These are phyloP conservation scores for Umbilicus rupestris DNA, from an alignment of 164 flowering plant species.

Conservation along the genomic window DNA sequence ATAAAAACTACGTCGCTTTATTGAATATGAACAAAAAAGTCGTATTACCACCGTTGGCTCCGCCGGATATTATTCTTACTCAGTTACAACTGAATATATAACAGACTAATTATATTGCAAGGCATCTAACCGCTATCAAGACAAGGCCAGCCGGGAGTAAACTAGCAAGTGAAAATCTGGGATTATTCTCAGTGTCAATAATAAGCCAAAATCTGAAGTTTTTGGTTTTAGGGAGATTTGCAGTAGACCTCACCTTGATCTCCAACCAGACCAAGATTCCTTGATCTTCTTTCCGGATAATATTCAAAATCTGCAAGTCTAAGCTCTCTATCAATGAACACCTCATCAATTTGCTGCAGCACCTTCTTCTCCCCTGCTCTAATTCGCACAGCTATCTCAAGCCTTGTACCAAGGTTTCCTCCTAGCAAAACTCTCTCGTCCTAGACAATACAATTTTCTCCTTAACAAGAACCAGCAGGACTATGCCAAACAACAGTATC, in stretches of 20 bases:
- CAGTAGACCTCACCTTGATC: constrained; percentile 64
- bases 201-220: too few relatives aligned
- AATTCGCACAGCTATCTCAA: constrained; percentile 54
- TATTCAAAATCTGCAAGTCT: constrained; percentile 62
- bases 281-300: constrained; percentile 86
- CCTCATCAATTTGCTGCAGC: constrained; percentile 51
- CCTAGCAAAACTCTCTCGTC: constrained; percentile 52
- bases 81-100: too few relatives aligned
- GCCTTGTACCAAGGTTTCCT: constrained; percentile 41
- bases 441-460: constrained; percentile 22
- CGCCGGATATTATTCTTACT: too few relatives aligned
- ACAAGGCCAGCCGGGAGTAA: too few relatives aligned
- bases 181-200: too few relatives aligned
- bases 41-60: too few relatives aligned
- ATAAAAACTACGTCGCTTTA: too few relatives aligned
- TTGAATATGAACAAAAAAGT: too few relatives aligned
- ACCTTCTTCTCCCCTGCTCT: constrained; percentile 82
- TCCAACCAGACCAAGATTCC: constrained; percentile 75
- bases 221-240: constrained; percentile 9
- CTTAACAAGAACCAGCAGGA: neutral
- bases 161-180: too few relatives aligned
- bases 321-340: constrained; percentile 45
- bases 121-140: too few relatives aligned
- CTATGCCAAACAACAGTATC: neutral
- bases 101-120: too few relatives aligned